Percentiles rank a stretch among this genome's conserved stretches.
Evolutionary conservation across 2,329 filamentous ascomycete genomes (phyloP).

Genomic region (Cordyceps farinosa): DNA sequence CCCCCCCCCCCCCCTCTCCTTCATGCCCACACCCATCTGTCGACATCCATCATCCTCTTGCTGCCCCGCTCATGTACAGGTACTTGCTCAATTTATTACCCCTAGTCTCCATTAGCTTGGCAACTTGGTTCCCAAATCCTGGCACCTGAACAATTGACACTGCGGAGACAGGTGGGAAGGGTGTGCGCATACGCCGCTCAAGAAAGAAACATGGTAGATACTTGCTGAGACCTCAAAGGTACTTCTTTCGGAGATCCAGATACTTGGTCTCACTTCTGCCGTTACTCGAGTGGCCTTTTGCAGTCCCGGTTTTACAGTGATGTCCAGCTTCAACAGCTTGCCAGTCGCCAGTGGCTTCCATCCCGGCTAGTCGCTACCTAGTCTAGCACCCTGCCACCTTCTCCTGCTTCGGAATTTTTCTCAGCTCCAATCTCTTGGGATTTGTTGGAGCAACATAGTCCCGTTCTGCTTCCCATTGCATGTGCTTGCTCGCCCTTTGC

Average conservation of each 20-base stretch:
- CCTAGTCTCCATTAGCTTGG: neutral
- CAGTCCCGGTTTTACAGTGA: no score
- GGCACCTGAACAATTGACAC: neutral
- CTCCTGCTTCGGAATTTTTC: neutral
- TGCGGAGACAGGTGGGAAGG: neutral
- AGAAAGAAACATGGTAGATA: conserved; percentile 12
- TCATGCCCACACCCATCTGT: neutral
- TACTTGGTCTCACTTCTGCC: neutral
- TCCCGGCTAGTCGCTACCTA: neutral
- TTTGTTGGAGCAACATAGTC: neutral
- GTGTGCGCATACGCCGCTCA: neutral
- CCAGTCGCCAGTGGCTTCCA: neutral
- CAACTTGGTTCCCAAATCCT: neutral
- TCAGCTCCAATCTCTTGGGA: neutral
- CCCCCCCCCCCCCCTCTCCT: neutral
- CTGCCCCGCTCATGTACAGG: conserved; percentile 13
- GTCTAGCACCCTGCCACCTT: neutral
- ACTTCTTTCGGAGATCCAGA: neutral
- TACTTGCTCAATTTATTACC: neutral
- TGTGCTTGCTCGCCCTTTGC: neutral
- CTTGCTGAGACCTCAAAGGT: neutral
- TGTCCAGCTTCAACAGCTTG: no score
- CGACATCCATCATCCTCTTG: neutral
- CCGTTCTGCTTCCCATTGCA: neutral
- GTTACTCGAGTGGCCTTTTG: neutral